Percentiles rank a stretch among this genome's conserved stretches.
Evolutionary conservation across 2,329 filamentous ascomycete species (phyloP).

Genomic region (Xylariaceae sp.): DNA sequence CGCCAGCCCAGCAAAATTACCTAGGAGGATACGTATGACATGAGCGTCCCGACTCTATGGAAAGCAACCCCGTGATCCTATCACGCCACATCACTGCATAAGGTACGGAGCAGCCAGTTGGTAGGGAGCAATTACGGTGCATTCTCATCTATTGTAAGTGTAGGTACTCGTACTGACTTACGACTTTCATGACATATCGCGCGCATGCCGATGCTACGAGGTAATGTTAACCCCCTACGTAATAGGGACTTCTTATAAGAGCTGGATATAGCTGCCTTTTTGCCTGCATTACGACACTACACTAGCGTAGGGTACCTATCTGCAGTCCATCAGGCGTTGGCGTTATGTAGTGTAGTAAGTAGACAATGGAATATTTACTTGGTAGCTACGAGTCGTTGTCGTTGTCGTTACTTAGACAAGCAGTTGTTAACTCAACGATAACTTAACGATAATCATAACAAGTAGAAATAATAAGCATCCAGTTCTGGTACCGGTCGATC

Average conservation of each 20-base stretch:
- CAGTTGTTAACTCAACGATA: no score
- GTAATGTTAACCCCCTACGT: no score
- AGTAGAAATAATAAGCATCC: no score
- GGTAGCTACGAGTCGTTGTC: background rate
- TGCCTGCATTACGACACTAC: no score
- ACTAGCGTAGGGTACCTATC: no score
- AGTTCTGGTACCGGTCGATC: no score
- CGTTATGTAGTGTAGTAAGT: background rate
- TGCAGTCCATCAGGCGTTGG: background rate
- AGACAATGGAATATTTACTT: background rate
- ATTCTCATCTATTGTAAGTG: background rate
- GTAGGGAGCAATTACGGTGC: background rate
- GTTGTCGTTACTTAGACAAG: background rate
- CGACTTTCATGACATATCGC: no score
- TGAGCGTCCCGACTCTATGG: background rate
- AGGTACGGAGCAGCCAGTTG: background rate
- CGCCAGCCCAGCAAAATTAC: background rate
- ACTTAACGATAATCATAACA: no score
- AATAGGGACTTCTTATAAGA: no score
- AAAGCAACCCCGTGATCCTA: constrained; percentile 5
- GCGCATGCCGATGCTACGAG: no score
- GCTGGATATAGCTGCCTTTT: no score
- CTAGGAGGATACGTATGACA: background rate
- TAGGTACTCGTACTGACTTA: no score
- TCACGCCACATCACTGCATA: constrained; percentile 9